Evolutionary conservation across 192 early-diverging fungal genomes (phyloP), one percentile per base, ranked within the genome.

Genomic region (Gigaspora rosea): DNA sequence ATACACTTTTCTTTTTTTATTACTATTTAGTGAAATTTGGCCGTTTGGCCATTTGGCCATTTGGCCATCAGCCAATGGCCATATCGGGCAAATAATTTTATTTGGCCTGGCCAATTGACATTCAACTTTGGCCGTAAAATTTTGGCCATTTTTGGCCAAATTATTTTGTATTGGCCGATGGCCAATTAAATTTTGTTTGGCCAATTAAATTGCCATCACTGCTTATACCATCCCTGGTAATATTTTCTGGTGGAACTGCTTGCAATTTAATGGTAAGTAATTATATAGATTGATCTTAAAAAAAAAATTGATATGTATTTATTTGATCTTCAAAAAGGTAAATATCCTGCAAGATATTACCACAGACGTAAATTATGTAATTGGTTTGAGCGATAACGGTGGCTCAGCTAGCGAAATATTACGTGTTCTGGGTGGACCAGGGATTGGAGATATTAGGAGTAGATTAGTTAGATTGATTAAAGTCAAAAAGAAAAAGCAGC

Each of bases 221-320:
- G n/a, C n/a, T n/a, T n/a, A n/a, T 0, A 9, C 27, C 81, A 78
- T 90, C 88, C 13, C 78, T 92, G 71, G 69, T 89, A 22, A 83
- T 93, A 18, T 91, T 93, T 68, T 92, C 90, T n/a, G 92, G 92
- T 64, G 92, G 92, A n/a, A 90, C 92, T 41, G 92, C 91, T 13
- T 90, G 90, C 59, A 94, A 94, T 77, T 80, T 79, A 52, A 82
- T 88, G 79, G 92, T 91, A 52, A 73, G 69, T 65, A 4, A n/a
- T n/a, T n/a, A n/a, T n/a, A n/a, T n/a, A n/a, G n/a, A 18, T 18
- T n/a, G 6, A 10, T 12, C 12, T 27, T 27, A 27, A 27, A 27
- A 27, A n/a, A n/a, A 27, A 18, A 18, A 18, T 56, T 18, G 15
- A 0, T 56, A 56, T 4, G 12, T 18, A 18, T 5, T 18, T 13